A percentile compares a stretch with the other conserved stretches of the same genome.
phyloP scores from a whole-genome alignment of 768 basidiomycete genomes.

The Boletellus emodensis region DNA sequence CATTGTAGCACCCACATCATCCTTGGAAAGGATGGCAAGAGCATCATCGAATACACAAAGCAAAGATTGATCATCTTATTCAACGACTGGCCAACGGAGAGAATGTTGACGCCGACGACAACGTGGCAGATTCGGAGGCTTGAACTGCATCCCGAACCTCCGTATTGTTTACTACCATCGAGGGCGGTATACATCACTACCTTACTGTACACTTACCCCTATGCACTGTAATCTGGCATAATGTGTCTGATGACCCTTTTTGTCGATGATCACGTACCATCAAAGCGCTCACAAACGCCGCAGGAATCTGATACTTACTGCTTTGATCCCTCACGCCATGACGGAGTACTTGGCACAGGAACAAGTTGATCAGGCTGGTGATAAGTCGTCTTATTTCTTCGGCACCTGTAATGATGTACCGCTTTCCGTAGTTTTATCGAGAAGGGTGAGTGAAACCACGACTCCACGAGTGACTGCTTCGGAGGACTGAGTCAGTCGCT shows the following conservation, averaged over 20 bases:
- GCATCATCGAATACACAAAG: conserved; percentile 84
- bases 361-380: conserved; percentile 55
- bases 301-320: no score
- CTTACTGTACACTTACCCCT: conserved; percentile 10
- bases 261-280: no score
- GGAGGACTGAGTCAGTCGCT: no score
- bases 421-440: conserved; percentile 45
- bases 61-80: conserved; percentile 79
- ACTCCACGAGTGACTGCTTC: not conserved
- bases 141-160: conserved; percentile 14
- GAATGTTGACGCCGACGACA: conserved; percentile 37
- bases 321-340: not conserved
- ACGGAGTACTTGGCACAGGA: conserved; percentile 49
- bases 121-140: conserved; percentile 23
- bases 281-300: no score
- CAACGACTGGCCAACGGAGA: conserved; percentile 57
- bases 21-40: conserved; percentile 97
- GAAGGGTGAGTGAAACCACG: conserved; percentile 42
- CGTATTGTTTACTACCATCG: not conserved
- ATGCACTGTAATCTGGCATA: not conserved
- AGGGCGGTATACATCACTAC: conserved; percentile 4
- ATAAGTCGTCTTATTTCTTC: not conserved
- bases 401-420: not conserved
- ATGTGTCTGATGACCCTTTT: no score
- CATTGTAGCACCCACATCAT: conserved; percentile 74